A percentile compares a stretch with the other conserved stretches of the same genome.
phyloP scores from a whole-genome alignment of 495 filamentous ascomycete genomes.

The Aspergillus affinis region DNA sequence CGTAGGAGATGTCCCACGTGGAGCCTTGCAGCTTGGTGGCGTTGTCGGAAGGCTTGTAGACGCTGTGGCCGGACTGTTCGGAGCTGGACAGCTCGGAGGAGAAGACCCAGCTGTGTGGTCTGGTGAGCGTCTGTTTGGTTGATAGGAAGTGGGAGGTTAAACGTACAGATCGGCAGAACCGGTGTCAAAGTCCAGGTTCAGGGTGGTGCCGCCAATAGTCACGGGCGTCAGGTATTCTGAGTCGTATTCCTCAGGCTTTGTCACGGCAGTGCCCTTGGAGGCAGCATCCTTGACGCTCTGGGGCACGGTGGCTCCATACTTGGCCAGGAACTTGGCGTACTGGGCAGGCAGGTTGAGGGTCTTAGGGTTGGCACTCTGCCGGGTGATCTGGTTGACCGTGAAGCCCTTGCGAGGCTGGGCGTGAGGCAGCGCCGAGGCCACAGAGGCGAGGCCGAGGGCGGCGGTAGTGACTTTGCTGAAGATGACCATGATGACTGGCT shows the following conservation, averaged over 20 bases:
- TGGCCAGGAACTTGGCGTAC: constrained; percentile 41
- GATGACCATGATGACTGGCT: constrained; percentile 40
- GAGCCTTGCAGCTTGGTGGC: constrained; percentile 51
- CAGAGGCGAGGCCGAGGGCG: constrained; percentile 32
- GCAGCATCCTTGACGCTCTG: constrained; percentile 42
- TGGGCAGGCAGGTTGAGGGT: constrained; percentile 41
- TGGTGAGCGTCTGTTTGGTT: constrained; percentile 11
- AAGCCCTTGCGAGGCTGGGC: constrained; percentile 34
- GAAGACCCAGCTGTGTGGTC: constrained; percentile 51
- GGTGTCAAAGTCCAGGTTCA: constrained; percentile 74
- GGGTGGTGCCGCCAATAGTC: constrained; percentile 57
- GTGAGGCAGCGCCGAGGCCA: constrained; percentile 35
- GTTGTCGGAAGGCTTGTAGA: constrained; percentile 59
- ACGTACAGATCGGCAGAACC: constrained; percentile 74
- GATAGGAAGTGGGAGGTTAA: not conserved
- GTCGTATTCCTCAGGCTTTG: constrained; percentile 58
- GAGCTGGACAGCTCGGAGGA: constrained; percentile 44
- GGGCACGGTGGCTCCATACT: constrained; percentile 47
- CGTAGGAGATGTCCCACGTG: constrained; percentile 69
- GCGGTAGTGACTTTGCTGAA: constrained; percentile 38
- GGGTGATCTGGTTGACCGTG: constrained; percentile 39
- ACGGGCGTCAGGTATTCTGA: constrained; percentile 68
- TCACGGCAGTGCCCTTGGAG: constrained; percentile 46
- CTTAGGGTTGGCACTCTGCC: constrained; percentile 17
- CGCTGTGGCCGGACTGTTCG: constrained; percentile 55